Base-by-base conservation (phyloP, 2,329 filamentous ascomycete species). In the Ceratocystis albifundus region DNA sequence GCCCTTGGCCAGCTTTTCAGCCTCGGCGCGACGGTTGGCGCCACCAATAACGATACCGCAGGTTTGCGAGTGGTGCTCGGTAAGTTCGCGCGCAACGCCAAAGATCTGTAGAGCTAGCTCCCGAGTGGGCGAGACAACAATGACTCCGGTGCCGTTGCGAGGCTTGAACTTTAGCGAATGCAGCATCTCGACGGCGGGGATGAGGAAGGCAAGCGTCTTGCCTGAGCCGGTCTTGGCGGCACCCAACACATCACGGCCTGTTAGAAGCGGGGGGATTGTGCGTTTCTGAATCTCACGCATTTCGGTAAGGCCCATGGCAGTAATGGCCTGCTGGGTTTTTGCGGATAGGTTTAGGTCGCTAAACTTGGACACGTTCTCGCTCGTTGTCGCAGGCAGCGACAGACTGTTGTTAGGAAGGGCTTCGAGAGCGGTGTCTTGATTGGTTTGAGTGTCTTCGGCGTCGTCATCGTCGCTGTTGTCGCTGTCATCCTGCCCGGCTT, bases 71-170 rank as follows among this genome's bases (percentile, higher is more conserved):
- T 97, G 92, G 76, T 91, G 84, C 70, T 87, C 86, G 88, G 97
- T 92, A 65, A 99, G 83, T 77, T 97, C 93, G 67, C 91, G 82
- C 0, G 93, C 94, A 36, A 97, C 94, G 69, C 91, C 91, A 72
- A 96, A 97, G 70, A 97, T 97, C 75, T 97, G 94, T 46, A 97
- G 83, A 0, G 94, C 94, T 68, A 97, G 79, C 78, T 99, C 94
- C 73, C 94, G 85, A 0, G 94, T 99, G 0, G 93, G 93, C 10
- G 92, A 94, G 41, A 97, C 88, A 22, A 97, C 85, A 70, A 97
- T 88, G 66, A 93, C 93, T 73, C 94, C 94, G 61, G 90, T 93
- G 69, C 88, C 93, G 75, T 96, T 96, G 73, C 93, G 82, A 22
- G 92, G 93, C 80, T 97, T 97, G 82, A 96, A 97, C 69, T 88